Evolutionary conservation across 352 stramenopile species (phyloP), one percentile per base, ranked within the genome.

Genomic region (Phytophthora foliorum): DNA sequence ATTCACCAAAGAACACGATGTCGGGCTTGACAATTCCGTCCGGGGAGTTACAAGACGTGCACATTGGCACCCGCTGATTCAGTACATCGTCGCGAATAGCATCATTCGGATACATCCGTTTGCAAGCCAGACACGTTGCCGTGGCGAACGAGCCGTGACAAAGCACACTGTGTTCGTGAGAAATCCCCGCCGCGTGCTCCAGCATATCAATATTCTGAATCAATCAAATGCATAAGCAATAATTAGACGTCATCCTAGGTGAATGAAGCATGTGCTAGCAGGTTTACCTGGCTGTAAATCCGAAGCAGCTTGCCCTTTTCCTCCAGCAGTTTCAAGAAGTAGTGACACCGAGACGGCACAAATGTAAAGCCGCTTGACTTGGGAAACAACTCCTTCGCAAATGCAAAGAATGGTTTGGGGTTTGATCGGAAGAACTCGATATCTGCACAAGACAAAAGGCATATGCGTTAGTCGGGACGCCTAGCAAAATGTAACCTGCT

Each of bases 181-280:
- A 94, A 60, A 99, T 94, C 13, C 97, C 97, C 3, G 97, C 97
- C 4, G 85, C 74, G 31, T 94, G 74, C 78, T 99, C 98, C 9
- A 99, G 78, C 67, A 97, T 98, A 78, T 99, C 98, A 70, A 99
- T 99, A 75, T 99, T 99, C 84, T 99, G 84, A 38, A 86, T 29
- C 10, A 27, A 52, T 48, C 17, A 29, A 54, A 16, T 52, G 19
- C n/a, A 29, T 25, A 25, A 34, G 11, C 6, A 27, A 25, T 53
- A 2, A 32, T 62, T 17, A 63, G 41, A 11, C 3, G 38, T 7
- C 16, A 17, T 44, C 21, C 36, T 44, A 44, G 36, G 11, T 53
- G 27, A 9, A 17, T 24, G 17, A 24, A 55, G 14, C 2, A 17
- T 13, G 24, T 22, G 11, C 21, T 13, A 5, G 6, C 10, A 16